Percentiles rank a stretch among this genome's conserved stretches.
Conservation (phyloP, 176 grass and related monocot species). For the Puya raimondii region DNA sequence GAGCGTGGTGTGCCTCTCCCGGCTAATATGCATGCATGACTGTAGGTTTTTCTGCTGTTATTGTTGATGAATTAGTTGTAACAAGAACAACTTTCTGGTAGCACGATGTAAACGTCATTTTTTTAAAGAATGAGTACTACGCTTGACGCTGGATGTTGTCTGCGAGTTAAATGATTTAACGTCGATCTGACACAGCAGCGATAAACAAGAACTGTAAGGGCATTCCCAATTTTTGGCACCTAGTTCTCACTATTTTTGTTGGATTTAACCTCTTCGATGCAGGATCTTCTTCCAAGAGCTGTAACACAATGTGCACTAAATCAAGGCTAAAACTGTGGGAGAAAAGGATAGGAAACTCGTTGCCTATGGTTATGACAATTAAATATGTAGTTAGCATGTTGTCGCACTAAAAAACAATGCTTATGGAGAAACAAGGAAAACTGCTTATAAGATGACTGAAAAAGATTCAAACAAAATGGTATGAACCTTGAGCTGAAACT, state of each 20-base stretch:
- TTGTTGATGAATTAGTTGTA: no score
- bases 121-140: background rate
- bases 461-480: background rate
- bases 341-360: background rate
- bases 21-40: no score
- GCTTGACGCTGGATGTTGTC: background rate
- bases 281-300: constrained; percentile 36
- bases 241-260: constrained; percentile 24
- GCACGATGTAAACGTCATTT: background rate
- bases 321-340: background rate
- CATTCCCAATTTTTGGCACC: constrained; percentile 22
- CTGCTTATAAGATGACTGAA: background rate
- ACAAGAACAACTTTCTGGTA: background rate
- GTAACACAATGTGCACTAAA: background rate
- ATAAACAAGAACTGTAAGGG: constrained; percentile 18
- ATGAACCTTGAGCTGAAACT: background rate
- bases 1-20: no score
- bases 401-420: background rate
- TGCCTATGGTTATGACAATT: background rate
- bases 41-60: no score
- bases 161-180: background rate
- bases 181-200: constrained; percentile 2
- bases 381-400: background rate
- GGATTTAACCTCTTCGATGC: constrained; percentile 29
- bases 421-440: background rate